Conservation (phyloP, 2,329 filamentous ascomycete genomes). For the Metarhizium brunneum region DNA sequence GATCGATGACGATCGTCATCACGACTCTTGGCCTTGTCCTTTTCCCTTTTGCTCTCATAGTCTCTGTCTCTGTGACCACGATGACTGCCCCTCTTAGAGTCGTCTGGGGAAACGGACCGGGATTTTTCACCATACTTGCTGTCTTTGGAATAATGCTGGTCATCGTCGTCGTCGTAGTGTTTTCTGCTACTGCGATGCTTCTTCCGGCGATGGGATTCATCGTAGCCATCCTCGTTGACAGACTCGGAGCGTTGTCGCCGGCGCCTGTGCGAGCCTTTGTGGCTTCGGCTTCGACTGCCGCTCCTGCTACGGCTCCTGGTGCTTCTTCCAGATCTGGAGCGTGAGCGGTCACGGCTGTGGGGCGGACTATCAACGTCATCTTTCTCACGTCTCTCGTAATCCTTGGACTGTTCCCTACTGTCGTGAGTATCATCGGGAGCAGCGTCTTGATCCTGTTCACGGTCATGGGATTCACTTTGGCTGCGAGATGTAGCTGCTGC, state of each 20-base stretch:
- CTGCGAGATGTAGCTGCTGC: constrained; percentile 18
- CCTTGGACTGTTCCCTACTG: constrained; percentile 23
- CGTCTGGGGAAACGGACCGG: constrained; percentile 55
- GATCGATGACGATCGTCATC: constrained; percentile 36
- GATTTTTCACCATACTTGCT: constrained; percentile 44
- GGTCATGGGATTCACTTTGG: constrained; percentile 38
- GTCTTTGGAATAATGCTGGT: constrained; percentile 29
- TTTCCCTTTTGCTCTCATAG: constrained; percentile 29
- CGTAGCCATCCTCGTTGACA: constrained; percentile 37
- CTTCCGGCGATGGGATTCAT: constrained; percentile 39
- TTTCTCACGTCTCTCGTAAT: constrained; percentile 16
- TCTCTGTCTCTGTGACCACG: constrained; percentile 52
- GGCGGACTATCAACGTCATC: constrained; percentile 12
- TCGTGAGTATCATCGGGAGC: not conserved
- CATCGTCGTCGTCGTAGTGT: constrained; percentile 36
- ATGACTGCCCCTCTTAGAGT: constrained; percentile 46
- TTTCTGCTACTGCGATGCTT: constrained; percentile 36
- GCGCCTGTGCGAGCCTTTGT: constrained; percentile 37
- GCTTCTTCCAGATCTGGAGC: constrained; percentile 24
- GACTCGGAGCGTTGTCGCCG: constrained; percentile 47
- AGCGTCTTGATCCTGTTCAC: constrained; percentile 25
- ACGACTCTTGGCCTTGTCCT: constrained; percentile 34
- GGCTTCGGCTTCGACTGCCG: constrained; percentile 22
- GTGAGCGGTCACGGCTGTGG: constrained; percentile 16
- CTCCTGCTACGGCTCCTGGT: constrained; percentile 16